These are phyloP conservation scores for Amphirosellinia nigrospora DNA, from an alignment of 495 filamentous ascomycete genomes.

Conservation along the genomic window DNA sequence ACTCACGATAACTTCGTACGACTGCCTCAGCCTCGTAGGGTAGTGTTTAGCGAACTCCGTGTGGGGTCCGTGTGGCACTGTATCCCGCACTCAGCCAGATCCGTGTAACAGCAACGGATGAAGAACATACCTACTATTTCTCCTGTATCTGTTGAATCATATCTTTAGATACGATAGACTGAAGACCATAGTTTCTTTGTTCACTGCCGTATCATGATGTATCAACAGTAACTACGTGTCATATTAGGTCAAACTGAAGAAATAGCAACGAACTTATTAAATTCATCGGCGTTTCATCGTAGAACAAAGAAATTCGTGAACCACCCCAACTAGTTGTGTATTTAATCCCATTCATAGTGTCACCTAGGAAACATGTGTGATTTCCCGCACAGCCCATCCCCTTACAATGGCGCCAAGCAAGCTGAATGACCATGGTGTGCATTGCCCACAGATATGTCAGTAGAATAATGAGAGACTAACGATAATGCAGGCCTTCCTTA, in stretches of 20 bases:
- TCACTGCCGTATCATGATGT: background rate
- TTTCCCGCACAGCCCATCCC: background rate
- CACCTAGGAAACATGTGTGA: background rate
- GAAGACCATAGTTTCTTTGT: background rate
- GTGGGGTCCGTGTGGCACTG: too few relatives aligned
- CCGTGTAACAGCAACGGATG: too few relatives aligned
- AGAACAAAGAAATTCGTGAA: background rate
- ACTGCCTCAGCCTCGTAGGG: too few relatives aligned
- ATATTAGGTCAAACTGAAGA: background rate
- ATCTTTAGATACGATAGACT: background rate
- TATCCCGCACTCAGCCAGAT: too few relatives aligned
- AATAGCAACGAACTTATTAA: background rate
- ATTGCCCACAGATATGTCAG: background rate
- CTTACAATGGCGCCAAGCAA: slow-evolving; percentile 1
- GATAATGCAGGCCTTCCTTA: slow-evolving; percentile 20
- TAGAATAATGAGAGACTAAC: background rate
- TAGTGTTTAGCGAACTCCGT: too few relatives aligned
- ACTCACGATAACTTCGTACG: too few relatives aligned
- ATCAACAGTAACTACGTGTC: background rate
- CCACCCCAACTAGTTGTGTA: background rate
- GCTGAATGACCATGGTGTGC: slow-evolving; percentile 18
- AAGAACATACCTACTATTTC: background rate
- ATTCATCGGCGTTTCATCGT: background rate
- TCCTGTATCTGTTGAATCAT: background rate
- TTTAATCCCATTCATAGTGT: background rate